phyloP scores from a whole-genome alignment of 805 yeast genomes.

The Metschnikowia similis region DNA sequence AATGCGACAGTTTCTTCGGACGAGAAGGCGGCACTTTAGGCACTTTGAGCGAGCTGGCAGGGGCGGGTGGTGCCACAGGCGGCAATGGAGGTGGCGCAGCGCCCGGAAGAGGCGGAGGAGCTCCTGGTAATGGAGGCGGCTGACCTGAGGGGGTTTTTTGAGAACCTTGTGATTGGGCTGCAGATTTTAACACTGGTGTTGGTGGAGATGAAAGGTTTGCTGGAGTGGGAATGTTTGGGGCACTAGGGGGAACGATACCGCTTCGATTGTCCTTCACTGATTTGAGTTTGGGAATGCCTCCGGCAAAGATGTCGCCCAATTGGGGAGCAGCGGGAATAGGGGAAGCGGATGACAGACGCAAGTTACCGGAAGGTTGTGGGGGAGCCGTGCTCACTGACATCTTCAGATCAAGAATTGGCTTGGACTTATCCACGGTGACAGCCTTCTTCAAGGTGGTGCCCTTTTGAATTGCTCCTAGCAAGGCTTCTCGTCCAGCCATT shows the following conservation, averaged over 20 bases:
- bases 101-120: conserved; percentile 19
- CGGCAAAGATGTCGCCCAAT: conserved; percentile 69
- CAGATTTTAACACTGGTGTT: conserved; percentile 4
- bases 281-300: conserved; percentile 72
- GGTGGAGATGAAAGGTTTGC: conserved; percentile 1
- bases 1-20: conserved; percentile 37
- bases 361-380: conserved; percentile 4
- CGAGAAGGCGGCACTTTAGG: conserved; percentile 39
- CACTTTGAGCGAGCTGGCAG: conserved; percentile 7
- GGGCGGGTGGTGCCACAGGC: conserved; percentile 12
- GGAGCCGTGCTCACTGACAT: conserved; percentile 15
- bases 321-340: conserved; percentile 35
- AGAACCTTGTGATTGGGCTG: conserved; percentile 12
- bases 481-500: conserved; percentile 36
- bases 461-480: conserved; percentile 80
- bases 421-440: conserved; percentile 41
- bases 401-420: conserved; percentile 53
- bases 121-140: conserved; percentile 13
- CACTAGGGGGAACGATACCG: conserved; percentile 32
- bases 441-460: conserved; percentile 41
- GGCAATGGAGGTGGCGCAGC: conserved; percentile 21
- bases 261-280: conserved; percentile 33
- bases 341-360: conserved; percentile 20
- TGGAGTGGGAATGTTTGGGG: conserved; percentile 34
- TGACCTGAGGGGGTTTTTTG: conserved; percentile 7